A percentile compares a stretch with the other conserved stretches of the same genome.
Conservation (phyloP, 495 filamentous ascomycete genomes). For the Daldinia bambusicola region DNA sequence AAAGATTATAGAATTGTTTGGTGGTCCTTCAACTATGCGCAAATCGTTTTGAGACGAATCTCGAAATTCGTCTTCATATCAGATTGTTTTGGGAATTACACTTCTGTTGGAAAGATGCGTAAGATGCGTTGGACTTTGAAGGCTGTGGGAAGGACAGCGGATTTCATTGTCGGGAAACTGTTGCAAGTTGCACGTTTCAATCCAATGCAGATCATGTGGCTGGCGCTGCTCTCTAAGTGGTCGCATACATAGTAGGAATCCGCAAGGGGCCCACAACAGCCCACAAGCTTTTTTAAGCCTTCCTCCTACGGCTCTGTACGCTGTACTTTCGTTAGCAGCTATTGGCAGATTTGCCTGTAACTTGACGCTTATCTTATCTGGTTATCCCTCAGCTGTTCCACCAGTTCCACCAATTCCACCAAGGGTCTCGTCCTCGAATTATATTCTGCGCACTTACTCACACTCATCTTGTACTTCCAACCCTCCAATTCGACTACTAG, state of each 20-base stretch:
- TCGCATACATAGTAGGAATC: neutral
- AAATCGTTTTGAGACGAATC: slow-evolving; percentile 17
- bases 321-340: neutral
- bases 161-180: slow-evolving; percentile 15
- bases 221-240: slow-evolving; percentile 21
- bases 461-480: neutral
- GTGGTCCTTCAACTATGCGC: slow-evolving; percentile 27
- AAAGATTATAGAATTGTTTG: neutral
- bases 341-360: neutral
- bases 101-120: slow-evolving; percentile 25
- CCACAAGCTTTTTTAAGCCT: neutral
- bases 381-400: neutral
- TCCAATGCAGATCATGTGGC: slow-evolving; percentile 37
- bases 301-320: slow-evolving; percentile 8
- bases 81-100: slow-evolving; percentile 17
- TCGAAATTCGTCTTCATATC: slow-evolving; percentile 19
- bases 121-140: slow-evolving; percentile 29
- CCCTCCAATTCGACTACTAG: neutral
- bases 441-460: neutral
- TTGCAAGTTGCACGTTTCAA: slow-evolving; percentile 4
- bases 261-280: slow-evolving; percentile 2
- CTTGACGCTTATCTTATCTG: slow-evolving; percentile 23
- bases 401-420: neutral
- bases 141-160: slow-evolving; percentile 30
- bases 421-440: neutral